phyloP scores from a whole-genome alignment of 192 early-diverging fungal species.

The Allomyces macrogynus region DNA sequence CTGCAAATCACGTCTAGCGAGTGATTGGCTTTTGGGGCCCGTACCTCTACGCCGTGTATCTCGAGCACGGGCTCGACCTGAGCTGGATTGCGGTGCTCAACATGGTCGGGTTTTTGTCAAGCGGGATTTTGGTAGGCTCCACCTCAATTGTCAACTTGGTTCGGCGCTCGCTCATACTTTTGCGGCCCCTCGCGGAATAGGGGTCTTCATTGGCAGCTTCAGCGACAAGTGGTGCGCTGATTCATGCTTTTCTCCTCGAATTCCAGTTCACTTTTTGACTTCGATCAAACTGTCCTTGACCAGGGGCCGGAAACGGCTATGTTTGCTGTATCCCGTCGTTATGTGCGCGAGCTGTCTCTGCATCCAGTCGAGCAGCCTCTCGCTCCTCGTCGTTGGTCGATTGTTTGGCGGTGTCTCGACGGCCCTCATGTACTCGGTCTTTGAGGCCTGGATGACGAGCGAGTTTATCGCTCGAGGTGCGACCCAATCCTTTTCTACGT shows the following conservation, averaged over 20 bases:
- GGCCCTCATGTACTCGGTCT: conserved; percentile 22
- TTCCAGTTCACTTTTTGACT: too few species aligned
- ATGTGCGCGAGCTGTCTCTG: conserved; percentile 20
- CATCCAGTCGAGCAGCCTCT: conserved; percentile 12
- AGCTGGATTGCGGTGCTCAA: neutral
- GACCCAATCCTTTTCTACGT: too few species aligned
- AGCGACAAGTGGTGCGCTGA: neutral
- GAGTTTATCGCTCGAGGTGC: conserved; percentile 13
- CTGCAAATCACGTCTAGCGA: neutral
- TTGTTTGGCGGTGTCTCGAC: conserved; percentile 22
- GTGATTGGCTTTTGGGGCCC: neutral
- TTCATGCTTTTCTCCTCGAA: neutral
- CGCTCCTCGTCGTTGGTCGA: conserved; percentile 18
- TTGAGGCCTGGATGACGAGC: conserved; percentile 29
- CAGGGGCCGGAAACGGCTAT: conserved; percentile 17
- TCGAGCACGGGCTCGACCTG: neutral
- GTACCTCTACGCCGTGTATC: neutral
- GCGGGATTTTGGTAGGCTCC: neutral
- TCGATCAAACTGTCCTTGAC: too few species aligned
- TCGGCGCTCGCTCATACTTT: too few species aligned
- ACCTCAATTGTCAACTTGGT: too few species aligned
- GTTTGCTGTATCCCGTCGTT: conserved; percentile 15
- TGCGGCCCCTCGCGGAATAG: neutral
- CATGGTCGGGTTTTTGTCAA: neutral
- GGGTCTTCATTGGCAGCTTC: neutral